A percentile compares a stretch with the other conserved stretches of the same genome.
These are phyloP conservation scores for Suillus alpinus DNA, from an alignment of 768 basidiomycete species.

Conservation along the genomic window DNA sequence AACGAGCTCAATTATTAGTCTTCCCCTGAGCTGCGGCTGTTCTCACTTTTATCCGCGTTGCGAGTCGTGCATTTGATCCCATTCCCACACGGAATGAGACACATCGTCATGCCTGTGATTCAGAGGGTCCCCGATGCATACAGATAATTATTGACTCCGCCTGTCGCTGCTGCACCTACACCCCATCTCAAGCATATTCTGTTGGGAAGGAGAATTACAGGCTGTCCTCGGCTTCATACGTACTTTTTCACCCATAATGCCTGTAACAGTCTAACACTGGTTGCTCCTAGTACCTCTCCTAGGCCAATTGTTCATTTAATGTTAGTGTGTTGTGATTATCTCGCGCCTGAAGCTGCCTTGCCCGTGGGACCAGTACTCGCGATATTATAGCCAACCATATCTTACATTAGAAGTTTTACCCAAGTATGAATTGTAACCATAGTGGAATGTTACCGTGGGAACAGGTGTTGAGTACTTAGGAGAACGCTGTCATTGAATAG, in stretches of 20 bases:
- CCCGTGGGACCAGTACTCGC: too few relatives aligned
- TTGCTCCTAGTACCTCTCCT: too few relatives aligned
- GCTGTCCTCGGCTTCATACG: neutral
- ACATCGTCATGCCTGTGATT: neutral
- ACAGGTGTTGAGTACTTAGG: neutral
- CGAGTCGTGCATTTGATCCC: neutral
- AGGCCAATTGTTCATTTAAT: neutral
- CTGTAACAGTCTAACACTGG: neutral
- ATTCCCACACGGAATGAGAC: neutral
- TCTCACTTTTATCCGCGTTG: neutral
- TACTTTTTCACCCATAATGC: neutral
- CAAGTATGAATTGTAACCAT: too few relatives aligned
- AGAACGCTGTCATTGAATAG: neutral
- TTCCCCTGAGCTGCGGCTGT: neutral
- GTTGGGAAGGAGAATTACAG: neutral
- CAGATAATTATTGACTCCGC: neutral
- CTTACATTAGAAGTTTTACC: too few relatives aligned
- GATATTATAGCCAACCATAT: too few relatives aligned
- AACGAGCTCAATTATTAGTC: neutral
- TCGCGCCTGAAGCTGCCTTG: too few relatives aligned
- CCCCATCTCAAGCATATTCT: neutral
- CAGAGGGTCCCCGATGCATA: neutral
- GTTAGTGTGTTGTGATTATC: neutral
- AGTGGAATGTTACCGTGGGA: too few relatives aligned
- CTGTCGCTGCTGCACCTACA: neutral